phyloP scores from a whole-genome alignment of 2,329 filamentous ascomycete species.

The Parastagonospora nodorum region DNA sequence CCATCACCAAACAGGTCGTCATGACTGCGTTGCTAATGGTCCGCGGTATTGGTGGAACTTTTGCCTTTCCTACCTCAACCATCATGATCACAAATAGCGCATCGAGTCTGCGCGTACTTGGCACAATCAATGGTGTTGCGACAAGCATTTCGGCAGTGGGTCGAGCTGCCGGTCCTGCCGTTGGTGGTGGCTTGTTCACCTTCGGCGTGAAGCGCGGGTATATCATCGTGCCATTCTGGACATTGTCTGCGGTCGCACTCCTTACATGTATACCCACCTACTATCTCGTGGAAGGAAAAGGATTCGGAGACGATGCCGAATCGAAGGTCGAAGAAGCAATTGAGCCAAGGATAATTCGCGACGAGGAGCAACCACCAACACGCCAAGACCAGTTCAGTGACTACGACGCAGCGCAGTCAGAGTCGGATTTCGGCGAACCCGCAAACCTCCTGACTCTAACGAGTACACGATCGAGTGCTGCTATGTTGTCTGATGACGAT shows the following conservation, averaged over 20 bases:
- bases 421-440: constrained; percentile 48
- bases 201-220: constrained; percentile 77
- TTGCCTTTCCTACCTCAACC: constrained; percentile 86
- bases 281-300: constrained; percentile 75
- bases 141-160: constrained; percentile 83
- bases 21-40: constrained; percentile 71
- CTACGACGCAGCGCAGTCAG: constrained; percentile 28
- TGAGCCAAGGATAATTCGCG: constrained; percentile 13
- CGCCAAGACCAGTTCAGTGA: constrained; percentile 1
- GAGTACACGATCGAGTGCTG: constrained; percentile 35
- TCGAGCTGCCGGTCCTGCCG: constrained; percentile 76
- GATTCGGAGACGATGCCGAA: constrained; percentile 57
- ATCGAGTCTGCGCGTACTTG: constrained; percentile 73
- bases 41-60: constrained; percentile 77
- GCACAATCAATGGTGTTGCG: constrained; percentile 88
- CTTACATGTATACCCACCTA: constrained; percentile 74
- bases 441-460: constrained; percentile 42
- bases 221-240: constrained; percentile 80
- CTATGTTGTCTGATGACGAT: constrained; percentile 30
- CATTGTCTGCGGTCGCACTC: constrained; percentile 67
- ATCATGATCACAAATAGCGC: constrained; percentile 92
- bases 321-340: constrained; percentile 40
- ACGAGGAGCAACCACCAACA: constrained; percentile 18
- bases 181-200: constrained; percentile 74
- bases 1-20: constrained; percentile 59